These are phyloP conservation scores for Angomonas deanei DNA, from an alignment of 208 protist genomes.

Conservation along the genomic window DNA sequence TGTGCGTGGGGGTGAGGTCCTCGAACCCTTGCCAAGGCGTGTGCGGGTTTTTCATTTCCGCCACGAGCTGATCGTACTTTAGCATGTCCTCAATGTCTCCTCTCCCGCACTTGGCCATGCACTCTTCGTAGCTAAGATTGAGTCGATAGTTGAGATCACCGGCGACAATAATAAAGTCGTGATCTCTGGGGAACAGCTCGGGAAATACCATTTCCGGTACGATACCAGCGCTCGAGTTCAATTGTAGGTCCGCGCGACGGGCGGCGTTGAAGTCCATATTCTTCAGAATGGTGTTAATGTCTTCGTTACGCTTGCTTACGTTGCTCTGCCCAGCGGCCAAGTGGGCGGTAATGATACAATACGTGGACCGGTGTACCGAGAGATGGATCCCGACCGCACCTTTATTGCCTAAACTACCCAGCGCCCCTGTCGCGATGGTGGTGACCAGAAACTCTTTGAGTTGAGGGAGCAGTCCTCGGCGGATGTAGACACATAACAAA, in stretches of 20 bases:
- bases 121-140: constrained; percentile 67
- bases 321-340: constrained; percentile 90
- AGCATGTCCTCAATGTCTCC: constrained; percentile 46
- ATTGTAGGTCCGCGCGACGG: constrained; percentile 32
- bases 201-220: constrained; percentile 19
- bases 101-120: constrained; percentile 30
- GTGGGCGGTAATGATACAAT: constrained; percentile 91
- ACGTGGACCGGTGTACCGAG: constrained; percentile 52
- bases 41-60: constrained; percentile 55
- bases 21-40: constrained; percentile 78
- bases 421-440: constrained; percentile 77
- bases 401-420: constrained; percentile 90
- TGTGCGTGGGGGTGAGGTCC: constrained; percentile 59
- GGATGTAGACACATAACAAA: constrained; percentile 75
- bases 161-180: constrained; percentile 87
- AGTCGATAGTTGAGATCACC: constrained; percentile 93
- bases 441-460: constrained; percentile 50
- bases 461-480: constrained; percentile 44
- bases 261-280: constrained; percentile 81
- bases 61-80: constrained; percentile 74
- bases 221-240: constrained; percentile 9
- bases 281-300: constrained; percentile 85
- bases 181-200: constrained; percentile 62
- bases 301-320: constrained; percentile 83
- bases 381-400: constrained; percentile 85